These are phyloP conservation scores for Populus hybrid DNA, from an alignment of 441 rosid species.

Conservation along the genomic window DNA sequence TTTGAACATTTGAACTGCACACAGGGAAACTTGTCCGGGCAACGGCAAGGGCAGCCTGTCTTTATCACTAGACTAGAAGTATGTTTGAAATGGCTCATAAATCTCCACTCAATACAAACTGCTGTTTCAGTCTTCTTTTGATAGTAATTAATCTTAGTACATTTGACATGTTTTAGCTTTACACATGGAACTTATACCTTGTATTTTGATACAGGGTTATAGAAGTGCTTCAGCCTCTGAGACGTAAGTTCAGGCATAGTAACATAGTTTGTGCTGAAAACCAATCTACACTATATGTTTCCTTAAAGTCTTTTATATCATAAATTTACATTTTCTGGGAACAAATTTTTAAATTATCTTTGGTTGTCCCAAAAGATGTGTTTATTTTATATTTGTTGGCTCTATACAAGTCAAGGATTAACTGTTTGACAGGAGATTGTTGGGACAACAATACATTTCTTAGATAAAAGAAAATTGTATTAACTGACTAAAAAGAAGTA, in stretches of 20 bases:
- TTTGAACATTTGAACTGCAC: constrained; percentile 24
- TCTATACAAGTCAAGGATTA: neutral
- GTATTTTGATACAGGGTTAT: constrained; percentile 73
- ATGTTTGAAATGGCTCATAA: constrained; percentile 29
- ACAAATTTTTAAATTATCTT: neutral
- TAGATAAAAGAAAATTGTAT: too few species aligned
- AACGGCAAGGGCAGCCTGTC: constrained; percentile 97
- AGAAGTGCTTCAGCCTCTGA: constrained; percentile 85
- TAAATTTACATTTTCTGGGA: neutral
- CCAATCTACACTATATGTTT: neutral
- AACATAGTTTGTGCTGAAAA: neutral
- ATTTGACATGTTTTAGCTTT: neutral
- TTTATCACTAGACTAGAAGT: constrained; percentile 95
- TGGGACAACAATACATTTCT: neutral
- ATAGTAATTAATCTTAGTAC: neutral
- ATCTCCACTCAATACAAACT: constrained; percentile 13
- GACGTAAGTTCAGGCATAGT: constrained; percentile 54
- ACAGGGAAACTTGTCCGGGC: constrained; percentile 94
- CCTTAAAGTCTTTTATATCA: constrained; percentile 7
- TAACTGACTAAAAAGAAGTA: too few species aligned
- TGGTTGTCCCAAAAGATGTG: neutral
- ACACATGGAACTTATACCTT: constrained; percentile 23
- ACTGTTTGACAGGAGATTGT: neutral
- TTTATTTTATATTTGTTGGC: neutral
- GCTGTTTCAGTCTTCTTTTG: constrained; percentile 9